phyloP scores from a whole-genome alignment of 2,329 filamentous ascomycete species.

The Ceratocystis lukuohia region DNA sequence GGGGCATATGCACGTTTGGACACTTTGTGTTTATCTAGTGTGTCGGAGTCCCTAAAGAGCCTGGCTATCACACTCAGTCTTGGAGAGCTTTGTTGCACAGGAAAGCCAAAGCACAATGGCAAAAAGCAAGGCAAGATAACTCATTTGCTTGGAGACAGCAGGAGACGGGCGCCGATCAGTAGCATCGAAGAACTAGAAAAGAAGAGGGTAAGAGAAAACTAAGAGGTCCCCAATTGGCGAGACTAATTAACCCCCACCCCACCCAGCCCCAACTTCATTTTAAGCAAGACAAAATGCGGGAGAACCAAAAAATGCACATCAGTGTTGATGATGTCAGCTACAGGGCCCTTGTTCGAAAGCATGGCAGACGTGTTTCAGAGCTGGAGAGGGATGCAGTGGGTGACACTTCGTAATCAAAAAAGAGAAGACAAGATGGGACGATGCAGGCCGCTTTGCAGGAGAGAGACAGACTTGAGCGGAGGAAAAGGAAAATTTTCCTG shows the following conservation, averaged over 20 bases:
- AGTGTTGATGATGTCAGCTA: constrained; percentile 2
- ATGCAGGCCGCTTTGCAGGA: not conserved
- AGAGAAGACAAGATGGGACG: constrained; percentile 5
- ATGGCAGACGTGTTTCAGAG: constrained; percentile 7
- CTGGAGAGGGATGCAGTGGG: not conserved
- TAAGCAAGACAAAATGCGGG: not conserved
- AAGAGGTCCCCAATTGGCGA: not conserved
- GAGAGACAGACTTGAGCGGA: not conserved
- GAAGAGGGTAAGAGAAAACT: not conserved
- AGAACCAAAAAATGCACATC: not conserved
- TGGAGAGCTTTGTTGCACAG: not conserved
- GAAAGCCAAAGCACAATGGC: not conserved
- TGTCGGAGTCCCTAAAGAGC: not conserved
- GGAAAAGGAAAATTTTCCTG: too few relatives aligned
- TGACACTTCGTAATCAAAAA: constrained; percentile 4
- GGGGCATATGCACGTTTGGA: constrained; percentile 9
- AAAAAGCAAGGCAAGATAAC: not conserved
- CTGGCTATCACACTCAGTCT: not conserved
- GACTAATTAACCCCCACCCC: not conserved
- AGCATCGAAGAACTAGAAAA: not conserved
- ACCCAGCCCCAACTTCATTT: not conserved
- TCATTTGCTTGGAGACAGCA: not conserved
- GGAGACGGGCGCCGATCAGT: not conserved
- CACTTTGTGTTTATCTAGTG: not conserved
- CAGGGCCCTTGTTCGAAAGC: not conserved